These are phyloP conservation scores for Zasmidium cellare DNA, from an alignment of 2,329 filamentous ascomycete genomes.

Conservation along the genomic window DNA sequence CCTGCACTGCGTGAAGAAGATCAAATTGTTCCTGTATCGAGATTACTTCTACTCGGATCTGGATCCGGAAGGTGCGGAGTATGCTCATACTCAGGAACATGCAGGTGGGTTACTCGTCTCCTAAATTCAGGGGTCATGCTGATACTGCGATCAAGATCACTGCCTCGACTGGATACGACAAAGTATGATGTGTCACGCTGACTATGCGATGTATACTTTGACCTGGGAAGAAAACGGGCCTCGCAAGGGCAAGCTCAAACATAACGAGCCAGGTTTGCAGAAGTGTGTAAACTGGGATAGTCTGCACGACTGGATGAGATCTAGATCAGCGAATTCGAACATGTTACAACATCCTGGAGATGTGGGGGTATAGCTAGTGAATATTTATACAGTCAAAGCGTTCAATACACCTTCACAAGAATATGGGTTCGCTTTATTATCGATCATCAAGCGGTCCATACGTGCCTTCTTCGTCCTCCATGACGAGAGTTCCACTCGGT, in stretches of 20 bases:
- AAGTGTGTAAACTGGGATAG: conserved; percentile 17
- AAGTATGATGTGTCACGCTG: conserved; percentile 18
- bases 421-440: no score
- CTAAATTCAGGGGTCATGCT: background rate
- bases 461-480: background rate
- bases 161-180: conserved; percentile 15
- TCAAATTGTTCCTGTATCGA: conserved; percentile 16
- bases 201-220: conserved; percentile 13
- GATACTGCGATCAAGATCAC: conserved; percentile 5
- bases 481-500: background rate
- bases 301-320: conserved; percentile 14
- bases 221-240: conserved; percentile 11
- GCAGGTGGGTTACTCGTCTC: conserved; percentile 2
- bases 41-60: conserved; percentile 14
- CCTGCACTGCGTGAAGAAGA: conserved; percentile 16
- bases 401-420: no score
- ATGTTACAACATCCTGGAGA: conserved; percentile 4
- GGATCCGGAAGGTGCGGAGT: conserved; percentile 6
- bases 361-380: no score
- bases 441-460: background rate
- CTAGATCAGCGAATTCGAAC: conserved; percentile 4
- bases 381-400: no score
- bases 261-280: conserved; percentile 4
- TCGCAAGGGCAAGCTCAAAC: conserved; percentile 4
- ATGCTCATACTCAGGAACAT: conserved; percentile 12